Percentiles rank a stretch among this genome's conserved stretches.
Conservation (phyloP, 2,329 filamentous ascomycete species). For the Alternaria infectoria region DNA sequence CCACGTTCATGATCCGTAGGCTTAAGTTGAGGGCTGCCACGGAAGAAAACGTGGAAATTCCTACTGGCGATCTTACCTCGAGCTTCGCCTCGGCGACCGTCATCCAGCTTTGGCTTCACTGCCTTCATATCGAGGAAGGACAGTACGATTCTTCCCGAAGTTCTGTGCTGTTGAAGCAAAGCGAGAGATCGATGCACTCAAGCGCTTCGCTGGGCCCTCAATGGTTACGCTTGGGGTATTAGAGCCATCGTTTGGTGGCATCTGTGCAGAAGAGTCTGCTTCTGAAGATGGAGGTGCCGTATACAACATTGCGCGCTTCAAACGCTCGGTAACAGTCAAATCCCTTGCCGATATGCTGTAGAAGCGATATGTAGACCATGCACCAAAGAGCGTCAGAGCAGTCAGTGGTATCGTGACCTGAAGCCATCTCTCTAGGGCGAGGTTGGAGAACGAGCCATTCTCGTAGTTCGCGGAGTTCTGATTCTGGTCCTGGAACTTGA, state of each 20-base stretch:
- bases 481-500: slow-evolving; percentile 44
- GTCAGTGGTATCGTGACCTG: slow-evolving; percentile 50
- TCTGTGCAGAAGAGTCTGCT: neutral
- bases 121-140: no score
- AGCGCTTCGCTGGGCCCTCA: no score
- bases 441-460: slow-evolving; percentile 33
- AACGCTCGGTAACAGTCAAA: neutral
- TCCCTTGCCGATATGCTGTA: slow-evolving; percentile 1
- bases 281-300: neutral
- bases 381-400: slow-evolving; percentile 33
- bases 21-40: no score
- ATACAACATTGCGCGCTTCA: neutral
- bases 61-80: no score
- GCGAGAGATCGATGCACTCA: no score
- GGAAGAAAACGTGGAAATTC: no score
- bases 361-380: slow-evolving; percentile 24
- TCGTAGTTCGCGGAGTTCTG: neutral
- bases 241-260: neutral
- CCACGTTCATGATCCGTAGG: no score
- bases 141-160: no score
- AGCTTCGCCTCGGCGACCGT: no score
- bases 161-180: no score
- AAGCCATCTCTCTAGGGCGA: slow-evolving; percentile 46
- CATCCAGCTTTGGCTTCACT: no score
- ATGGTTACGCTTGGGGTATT: no score